A percentile compares a stretch with the other conserved stretches of the same genome.
These are phyloP conservation scores for Sugiyamaella neomexicana DNA, from an alignment of 1,139 yeast species.

Conservation along the genomic window DNA sequence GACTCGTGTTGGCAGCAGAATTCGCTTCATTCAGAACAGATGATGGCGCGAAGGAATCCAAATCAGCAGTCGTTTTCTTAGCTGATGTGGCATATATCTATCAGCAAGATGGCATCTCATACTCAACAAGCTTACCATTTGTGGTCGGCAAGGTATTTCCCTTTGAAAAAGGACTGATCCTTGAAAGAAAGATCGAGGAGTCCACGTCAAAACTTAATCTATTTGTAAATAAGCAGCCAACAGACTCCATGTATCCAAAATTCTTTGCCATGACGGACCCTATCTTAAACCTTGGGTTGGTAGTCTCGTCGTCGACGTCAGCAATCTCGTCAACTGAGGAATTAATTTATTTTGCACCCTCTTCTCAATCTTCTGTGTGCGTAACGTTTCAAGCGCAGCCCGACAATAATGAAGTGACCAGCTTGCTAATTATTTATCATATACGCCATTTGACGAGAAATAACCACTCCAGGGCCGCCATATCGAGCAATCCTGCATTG, in stretches of 20 bases:
- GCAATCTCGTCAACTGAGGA: constrained; percentile 61
- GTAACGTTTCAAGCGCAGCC: constrained; percentile 28
- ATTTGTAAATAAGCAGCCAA: not conserved
- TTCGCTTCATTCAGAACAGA: constrained; percentile 45
- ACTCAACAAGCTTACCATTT: constrained; percentile 65
- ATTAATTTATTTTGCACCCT: constrained; percentile 39
- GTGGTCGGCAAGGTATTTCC: constrained; percentile 55
- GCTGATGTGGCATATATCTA: constrained; percentile 49
- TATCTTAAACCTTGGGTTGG: constrained; percentile 62
- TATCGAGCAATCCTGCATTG: constrained; percentile 20
- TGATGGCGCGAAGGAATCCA: constrained; percentile 1
- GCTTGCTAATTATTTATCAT: constrained; percentile 30
- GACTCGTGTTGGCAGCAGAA: constrained; percentile 50
- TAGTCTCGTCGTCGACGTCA: constrained; percentile 69
- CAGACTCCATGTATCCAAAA: constrained; percentile 36
- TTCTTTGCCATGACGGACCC: constrained; percentile 71
- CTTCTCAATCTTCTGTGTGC: constrained; percentile 29
- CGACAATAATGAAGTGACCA: not conserved
- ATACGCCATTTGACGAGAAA: constrained; percentile 27
- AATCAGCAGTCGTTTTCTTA: constrained; percentile 32
- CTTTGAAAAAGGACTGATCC: constrained; percentile 62
- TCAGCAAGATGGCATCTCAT: constrained; percentile 56
- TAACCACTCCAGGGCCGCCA: constrained; percentile 15
- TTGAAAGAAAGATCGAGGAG: constrained; percentile 49
- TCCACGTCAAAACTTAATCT: not conserved